Base-by-base conservation (phyloP, 495 filamentous ascomycete species). In the Lepidopterella palustris region DNA sequence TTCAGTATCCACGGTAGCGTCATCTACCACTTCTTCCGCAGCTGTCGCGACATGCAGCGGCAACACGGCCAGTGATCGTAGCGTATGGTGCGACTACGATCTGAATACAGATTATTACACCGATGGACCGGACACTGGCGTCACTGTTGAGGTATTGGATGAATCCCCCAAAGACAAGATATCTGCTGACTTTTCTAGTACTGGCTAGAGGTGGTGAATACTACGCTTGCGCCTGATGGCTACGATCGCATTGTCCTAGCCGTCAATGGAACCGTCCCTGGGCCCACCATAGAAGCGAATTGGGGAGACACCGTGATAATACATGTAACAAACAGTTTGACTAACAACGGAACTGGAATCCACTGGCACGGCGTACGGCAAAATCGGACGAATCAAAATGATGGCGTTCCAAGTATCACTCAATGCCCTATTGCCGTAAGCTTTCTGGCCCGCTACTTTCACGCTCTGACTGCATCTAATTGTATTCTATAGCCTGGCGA, bases 211-310 rank as follows among this genome's bases (percentile, higher is more conserved):
- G 62, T 77, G n/a, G 69, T 63, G 5, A 73, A 81, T 45, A 68
- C 71, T 9, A 80, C 71, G 8, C 59, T 77, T 29, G 61, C 79
- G 1, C 80, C 79, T 0, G 80, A 83, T 70, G 80, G 80, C 39
- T 70, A 74, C 39, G 54, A 66, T 11, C 72, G 77, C 40, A 28
- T 69, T 6, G 70, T 73, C 4, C 61, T 66, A 39, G 59, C 54
- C 29, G 56, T 71, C 57, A 71, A 71, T 47, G 66, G 67, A 11
- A 25, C 40, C 11, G 61, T 62, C 25, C 68, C 68, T 20, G 60
- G 63, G 15, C 69, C 69, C 0, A 58, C 64, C 0, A 61, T 71
- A 25, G 53, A 68, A 28, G 69, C 61, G 21, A 58, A 70, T 53
- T 67, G 62, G 61, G 69, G 69, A 11, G 69, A 71, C 50, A 61